Base-by-base conservation (phyloP, 768 basidiomycete genomes). In the Leccinum broughii region DNA sequence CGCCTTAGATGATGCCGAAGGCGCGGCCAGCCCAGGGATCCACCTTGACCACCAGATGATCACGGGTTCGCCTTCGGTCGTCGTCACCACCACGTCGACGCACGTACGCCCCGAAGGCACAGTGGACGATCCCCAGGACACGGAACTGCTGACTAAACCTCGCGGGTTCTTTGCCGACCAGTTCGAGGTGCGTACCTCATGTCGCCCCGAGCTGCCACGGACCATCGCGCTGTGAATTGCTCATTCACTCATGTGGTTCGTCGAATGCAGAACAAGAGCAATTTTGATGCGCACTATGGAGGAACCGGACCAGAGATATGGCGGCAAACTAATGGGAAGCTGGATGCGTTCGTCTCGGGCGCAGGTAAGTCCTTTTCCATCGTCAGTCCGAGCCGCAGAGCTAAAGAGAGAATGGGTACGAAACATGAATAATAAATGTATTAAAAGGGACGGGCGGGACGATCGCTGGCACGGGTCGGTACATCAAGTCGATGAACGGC, bases 301-400 rank as follows among this genome's bases (percentile, higher is more conserved):
- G 92, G 92, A 6, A 98, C 97, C 1, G 97, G 93, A 0, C 95
- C 94, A 0, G 97, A 98, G 77, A 92, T 98, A 35, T 94, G 94
- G 89, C 80, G 88, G 48, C 97, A 99, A 71, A 93, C 92, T 7
- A 88, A 87, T 67, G 95, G 95, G 11, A 76, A 77, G 28, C 62
- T 97, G 1, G 82, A 91, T 68, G 93, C 89, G 6, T 98, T 98
- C 67, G 88, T 98, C 46, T 85, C 88, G 30, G 96, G 96, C 1
- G 94, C 96, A 57, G 94, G 94, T 86, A 59, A 60, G 76, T 60
- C 32, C 17, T 11, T 22, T 37, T 15, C 59, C 14, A 15, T 20
- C 9, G 26, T 26, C 26, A 6, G 4, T 32, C 10, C 6, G 13
- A 24, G 51, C 0, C 11, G 5, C n/a, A 13, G 13, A n/a, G 34